A percentile compares a stretch with the other conserved stretches of the same genome.
Evolutionary conservation across 352 stramenopile genomes (phyloP).

Genomic region (Globisporangium alternatum): DNA sequence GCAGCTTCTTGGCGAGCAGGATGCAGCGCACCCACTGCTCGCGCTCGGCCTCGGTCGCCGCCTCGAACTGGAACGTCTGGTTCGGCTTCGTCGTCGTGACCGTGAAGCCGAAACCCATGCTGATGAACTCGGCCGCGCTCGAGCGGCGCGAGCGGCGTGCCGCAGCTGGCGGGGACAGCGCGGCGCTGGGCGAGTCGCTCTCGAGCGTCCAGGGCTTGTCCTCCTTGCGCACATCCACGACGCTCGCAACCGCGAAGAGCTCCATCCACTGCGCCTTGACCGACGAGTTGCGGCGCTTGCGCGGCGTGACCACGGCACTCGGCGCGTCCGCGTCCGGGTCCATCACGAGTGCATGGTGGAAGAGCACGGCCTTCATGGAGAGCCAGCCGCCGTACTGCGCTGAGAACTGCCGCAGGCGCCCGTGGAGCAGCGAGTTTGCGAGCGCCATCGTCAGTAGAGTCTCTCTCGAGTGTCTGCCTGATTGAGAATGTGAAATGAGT

Average conservation of each 20-base stretch:
- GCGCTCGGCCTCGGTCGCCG: slow-evolving; percentile 25
- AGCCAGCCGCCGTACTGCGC: slow-evolving; percentile 54
- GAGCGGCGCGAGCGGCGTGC: slow-evolving; percentile 19
- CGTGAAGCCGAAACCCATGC: slow-evolving; percentile 32
- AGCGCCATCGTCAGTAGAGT: slow-evolving; percentile 13
- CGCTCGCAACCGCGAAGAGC: slow-evolving; percentile 33
- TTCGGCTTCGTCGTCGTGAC: slow-evolving; percentile 29
- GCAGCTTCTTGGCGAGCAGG: slow-evolving; percentile 37
- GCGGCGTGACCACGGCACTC: slow-evolving; percentile 30
- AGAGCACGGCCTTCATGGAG: slow-evolving; percentile 40
- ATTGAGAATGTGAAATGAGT: not conserved
- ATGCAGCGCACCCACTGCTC: slow-evolving; percentile 51
- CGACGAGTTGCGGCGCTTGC: slow-evolving; percentile 44
- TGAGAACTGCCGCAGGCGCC: slow-evolving; percentile 45
- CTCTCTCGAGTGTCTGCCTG: not conserved
- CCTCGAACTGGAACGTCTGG: slow-evolving; percentile 37
- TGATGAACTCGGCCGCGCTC: slow-evolving; percentile 19
- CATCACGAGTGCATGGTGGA: slow-evolving; percentile 46
- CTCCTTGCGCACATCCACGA: slow-evolving; percentile 31
- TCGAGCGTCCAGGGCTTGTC: slow-evolving; percentile 20
- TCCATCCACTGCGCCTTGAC: slow-evolving; percentile 43
- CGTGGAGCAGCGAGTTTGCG: slow-evolving; percentile 40
- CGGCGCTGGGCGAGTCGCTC: slow-evolving; percentile 13
- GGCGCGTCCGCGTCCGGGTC: slow-evolving; percentile 37
- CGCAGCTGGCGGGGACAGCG: slow-evolving; percentile 12